phyloP scores from a whole-genome alignment of 306 rosid species.

The Inga oerstediana region DNA sequence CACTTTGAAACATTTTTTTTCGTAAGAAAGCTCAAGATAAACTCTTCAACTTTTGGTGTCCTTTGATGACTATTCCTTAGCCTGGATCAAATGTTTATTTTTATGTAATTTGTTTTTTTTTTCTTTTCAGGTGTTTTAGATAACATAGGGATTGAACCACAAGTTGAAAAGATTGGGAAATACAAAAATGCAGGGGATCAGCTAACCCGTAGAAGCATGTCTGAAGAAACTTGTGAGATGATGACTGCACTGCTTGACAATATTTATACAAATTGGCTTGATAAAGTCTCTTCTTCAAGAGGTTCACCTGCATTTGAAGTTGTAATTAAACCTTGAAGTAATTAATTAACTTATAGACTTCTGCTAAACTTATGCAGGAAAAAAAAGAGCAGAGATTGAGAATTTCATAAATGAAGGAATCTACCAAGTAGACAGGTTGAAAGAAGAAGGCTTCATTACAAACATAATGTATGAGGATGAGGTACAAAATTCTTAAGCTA shows the following conservation, averaged over 20 bases:
- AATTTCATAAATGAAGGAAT: slow-evolving; percentile 84
- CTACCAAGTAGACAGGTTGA: slow-evolving; percentile 75
- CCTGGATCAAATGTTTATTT: slow-evolving; percentile 17
- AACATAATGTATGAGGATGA: slow-evolving; percentile 77
- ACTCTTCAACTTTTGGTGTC: slow-evolving; percentile 15
- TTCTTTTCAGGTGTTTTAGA: slow-evolving; percentile 74
- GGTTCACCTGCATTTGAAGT: slow-evolving; percentile 55
- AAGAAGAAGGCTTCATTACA: slow-evolving; percentile 93
- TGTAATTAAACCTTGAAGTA: slow-evolving; percentile 34
- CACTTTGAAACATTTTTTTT: slow-evolving; percentile 12
- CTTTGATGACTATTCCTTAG: slow-evolving; percentile 21
- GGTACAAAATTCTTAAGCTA: slow-evolving; percentile 53
- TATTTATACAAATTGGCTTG: slow-evolving; percentile 82
- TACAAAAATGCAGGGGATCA: slow-evolving; percentile 97
- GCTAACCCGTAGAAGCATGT: slow-evolving; percentile 70
- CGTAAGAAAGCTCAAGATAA: slow-evolving; percentile 18
- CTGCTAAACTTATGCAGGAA: slow-evolving; percentile 53
- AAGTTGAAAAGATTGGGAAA: slow-evolving; percentile 91
- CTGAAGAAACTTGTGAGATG: slow-evolving; percentile 93
- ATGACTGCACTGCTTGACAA: slow-evolving; percentile 86
- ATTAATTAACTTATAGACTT: slow-evolving; percentile 27
- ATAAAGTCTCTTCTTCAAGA: slow-evolving; percentile 73
- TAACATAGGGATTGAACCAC: slow-evolving; percentile 84
- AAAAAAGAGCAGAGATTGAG: slow-evolving; percentile 68
- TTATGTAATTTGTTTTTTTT: slow-evolving; percentile 9